Percentiles rank a stretch among this genome's conserved stretches.
phyloP scores from a whole-genome alignment of 2,329 filamentous ascomycete species.

The Fusarium udum region DNA sequence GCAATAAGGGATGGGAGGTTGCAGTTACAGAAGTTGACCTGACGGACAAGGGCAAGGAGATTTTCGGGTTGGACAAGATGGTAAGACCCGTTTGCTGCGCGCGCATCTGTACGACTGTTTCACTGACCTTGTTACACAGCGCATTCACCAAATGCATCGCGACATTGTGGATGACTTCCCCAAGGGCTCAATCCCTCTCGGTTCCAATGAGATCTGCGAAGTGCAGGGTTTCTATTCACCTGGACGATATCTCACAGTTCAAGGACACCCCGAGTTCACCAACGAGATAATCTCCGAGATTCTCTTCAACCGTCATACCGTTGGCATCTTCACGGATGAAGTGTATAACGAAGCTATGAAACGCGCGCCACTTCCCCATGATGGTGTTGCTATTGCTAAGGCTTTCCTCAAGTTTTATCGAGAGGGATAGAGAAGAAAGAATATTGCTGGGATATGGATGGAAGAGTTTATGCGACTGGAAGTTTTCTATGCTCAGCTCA shows the following conservation, averaged over 20 bases:
- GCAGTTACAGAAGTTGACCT: constrained; percentile 54
- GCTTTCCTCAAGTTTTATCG: constrained; percentile 81
- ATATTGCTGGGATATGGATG: neutral
- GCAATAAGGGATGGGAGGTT: constrained; percentile 56
- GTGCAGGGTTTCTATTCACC: constrained; percentile 56
- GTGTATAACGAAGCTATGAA: constrained; percentile 74
- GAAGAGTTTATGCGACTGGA: neutral
- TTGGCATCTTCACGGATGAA: constrained; percentile 75
- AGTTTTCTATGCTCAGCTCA: neutral
- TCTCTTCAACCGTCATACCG: constrained; percentile 63
- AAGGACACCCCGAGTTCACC: constrained; percentile 60
- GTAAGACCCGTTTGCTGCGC: constrained; percentile 54
- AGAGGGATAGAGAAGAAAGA: constrained; percentile 53
- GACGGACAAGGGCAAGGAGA: constrained; percentile 51
- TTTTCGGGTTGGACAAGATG: constrained; percentile 52
- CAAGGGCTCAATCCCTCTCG: constrained; percentile 51
- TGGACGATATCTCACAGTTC: constrained; percentile 52
- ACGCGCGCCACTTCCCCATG: constrained; percentile 74
- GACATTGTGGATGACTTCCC: constrained; percentile 56
- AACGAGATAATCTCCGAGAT: constrained; percentile 52
- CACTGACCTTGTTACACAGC: constrained; percentile 57
- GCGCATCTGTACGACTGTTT: constrained; percentile 61
- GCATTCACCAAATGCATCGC: constrained; percentile 59
- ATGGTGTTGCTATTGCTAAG: constrained; percentile 78
- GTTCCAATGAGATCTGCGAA: constrained; percentile 52